Base-by-base conservation (phyloP, 768 basidiomycete genomes). In the Pulveroboletus sp. region DNA sequence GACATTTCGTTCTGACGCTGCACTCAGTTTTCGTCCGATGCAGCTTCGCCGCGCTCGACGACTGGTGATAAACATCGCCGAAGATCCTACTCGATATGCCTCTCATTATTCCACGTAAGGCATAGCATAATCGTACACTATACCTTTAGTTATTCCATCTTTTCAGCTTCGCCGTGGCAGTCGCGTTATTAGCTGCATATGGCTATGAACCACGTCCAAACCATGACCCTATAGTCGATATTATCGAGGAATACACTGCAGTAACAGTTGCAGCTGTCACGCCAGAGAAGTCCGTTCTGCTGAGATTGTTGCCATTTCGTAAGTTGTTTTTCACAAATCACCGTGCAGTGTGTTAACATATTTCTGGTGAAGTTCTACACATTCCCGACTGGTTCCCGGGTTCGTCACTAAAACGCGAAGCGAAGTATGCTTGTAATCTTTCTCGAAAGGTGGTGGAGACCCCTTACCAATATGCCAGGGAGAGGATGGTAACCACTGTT, bases 351-450 rank as follows among this genome's bases (percentile, higher is more conserved):
- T 21, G 17, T 35, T 34, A 20, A 40, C 24, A 5, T 21, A 14
- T 32, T 10, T 13, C 14, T 12, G 27, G 31, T 29, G 16, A 43
- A 64, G 62, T 65, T 21, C 53, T 59, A 45, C 27, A 59, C 21
- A 24, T 60, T 10, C 62, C 62, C 2, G 50, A 56, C 7, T 65
- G 57, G 61, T 50, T 56, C 6, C 58, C 62, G 10, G 53, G 53
- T 2, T 40, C 50, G 4, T 37, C 23, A 2, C 9, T 51, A 24
- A 51, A 55, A 29, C 35, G 16, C 9, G 34, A 47, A 38, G 41
- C 50, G 6, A 39, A 17, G 0, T 16, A 25, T 13, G 25, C 53
- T 14, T 32, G 21, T 24, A 21, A 20, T 11, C 16, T 38, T 9
- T 25, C 43, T 9, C 16, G 2, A 31, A 47, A 48, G 23, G 21